Conservation (phyloP, 108 stramenopile species). For the Cylindrotheca closterium region DNA sequence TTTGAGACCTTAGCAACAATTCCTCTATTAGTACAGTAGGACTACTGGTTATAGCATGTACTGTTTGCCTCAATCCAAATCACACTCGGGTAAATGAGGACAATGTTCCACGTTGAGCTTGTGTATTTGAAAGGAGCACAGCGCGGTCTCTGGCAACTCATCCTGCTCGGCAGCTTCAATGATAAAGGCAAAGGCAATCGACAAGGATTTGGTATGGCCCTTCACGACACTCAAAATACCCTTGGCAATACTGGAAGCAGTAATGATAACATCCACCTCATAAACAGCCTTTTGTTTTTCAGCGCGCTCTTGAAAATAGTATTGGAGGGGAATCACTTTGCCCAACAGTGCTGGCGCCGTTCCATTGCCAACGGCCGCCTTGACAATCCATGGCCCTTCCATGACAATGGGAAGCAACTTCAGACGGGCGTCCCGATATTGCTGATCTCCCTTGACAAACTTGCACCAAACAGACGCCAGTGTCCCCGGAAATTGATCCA, state of each 20-base stretch:
- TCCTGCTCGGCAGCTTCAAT: slow-evolving; percentile 79
- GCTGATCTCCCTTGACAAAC: slow-evolving; percentile 81
- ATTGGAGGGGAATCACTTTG: slow-evolving; percentile 86
- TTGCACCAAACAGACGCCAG: slow-evolving; percentile 69
- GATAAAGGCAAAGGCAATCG: slow-evolving; percentile 88
- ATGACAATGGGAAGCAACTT: slow-evolving; percentile 87
- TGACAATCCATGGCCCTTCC: slow-evolving; percentile 91
- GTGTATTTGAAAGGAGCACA: slow-evolving; percentile 80
- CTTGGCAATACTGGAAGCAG: slow-evolving; percentile 81
- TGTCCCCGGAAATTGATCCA: slow-evolving; percentile 55
- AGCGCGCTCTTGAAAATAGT: slow-evolving; percentile 67
- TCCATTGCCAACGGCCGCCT: slow-evolving; percentile 86
- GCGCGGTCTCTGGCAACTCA: slow-evolving; percentile 84
- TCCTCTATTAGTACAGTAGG: no score
- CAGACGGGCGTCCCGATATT: slow-evolving; percentile 82
- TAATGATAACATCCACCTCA: slow-evolving; percentile 87
- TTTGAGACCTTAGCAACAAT: no score
- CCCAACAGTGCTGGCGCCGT: slow-evolving; percentile 84
- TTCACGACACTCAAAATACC: slow-evolving; percentile 89
- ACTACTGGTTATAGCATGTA: no score
- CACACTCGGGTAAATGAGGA: slow-evolving; percentile 62
- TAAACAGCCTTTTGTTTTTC: slow-evolving; percentile 60
- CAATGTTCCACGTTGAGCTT: slow-evolving; percentile 78
- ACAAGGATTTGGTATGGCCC: slow-evolving; percentile 74
- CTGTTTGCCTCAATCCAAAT: slow-evolving; percentile 35